A percentile compares a stretch with the other conserved stretches of the same genome.
Conservation (phyloP, 345 rosid species). For the Euphorbia tirucalli region DNA sequence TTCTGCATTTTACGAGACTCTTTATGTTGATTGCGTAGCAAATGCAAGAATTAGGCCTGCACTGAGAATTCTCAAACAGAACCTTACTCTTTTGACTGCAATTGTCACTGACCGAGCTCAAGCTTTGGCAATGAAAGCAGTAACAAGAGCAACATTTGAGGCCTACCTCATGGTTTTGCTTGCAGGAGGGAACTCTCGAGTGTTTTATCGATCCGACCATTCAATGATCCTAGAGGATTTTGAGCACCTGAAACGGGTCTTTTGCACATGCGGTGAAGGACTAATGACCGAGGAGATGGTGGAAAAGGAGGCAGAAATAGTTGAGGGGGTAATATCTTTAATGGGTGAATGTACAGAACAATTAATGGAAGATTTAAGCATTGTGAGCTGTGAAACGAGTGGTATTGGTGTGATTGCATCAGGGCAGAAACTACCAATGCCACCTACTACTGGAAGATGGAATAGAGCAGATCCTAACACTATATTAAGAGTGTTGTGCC, state of each 20-base stretch:
- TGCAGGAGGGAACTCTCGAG: constrained; percentile 62
- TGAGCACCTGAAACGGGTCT: constrained; percentile 55
- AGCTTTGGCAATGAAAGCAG: constrained; percentile 67
- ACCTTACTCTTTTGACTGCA: constrained; percentile 62
- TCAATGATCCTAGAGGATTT: constrained; percentile 65
- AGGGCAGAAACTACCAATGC: constrained; percentile 71
- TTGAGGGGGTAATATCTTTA: constrained; percentile 66
- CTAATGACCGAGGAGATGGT: constrained; percentile 60
- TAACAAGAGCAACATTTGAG: constrained; percentile 77
- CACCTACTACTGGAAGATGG: constrained; percentile 79
- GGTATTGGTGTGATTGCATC: constrained; percentile 39
- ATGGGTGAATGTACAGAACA: constrained; percentile 78
- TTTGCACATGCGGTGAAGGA: constrained; percentile 77
- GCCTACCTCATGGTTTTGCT: constrained; percentile 81
- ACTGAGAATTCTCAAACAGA: constrained; percentile 65
- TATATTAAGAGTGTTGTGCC: constrained; percentile 67
- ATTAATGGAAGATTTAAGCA: constrained; percentile 74
- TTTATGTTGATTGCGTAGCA: constrained; percentile 60
- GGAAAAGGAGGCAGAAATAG: constrained; percentile 64
- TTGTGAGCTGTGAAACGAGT: constrained; percentile 55
- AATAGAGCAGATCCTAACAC: constrained; percentile 81
- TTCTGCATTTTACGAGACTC: constrained; percentile 62
- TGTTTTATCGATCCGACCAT: constrained; percentile 58
- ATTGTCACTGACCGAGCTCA: constrained; percentile 74
- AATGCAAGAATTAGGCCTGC: constrained; percentile 60